Evolutionary conservation across 1,139 yeast genomes (phyloP).

Genomic region (Kodamaea derodonti): DNA sequence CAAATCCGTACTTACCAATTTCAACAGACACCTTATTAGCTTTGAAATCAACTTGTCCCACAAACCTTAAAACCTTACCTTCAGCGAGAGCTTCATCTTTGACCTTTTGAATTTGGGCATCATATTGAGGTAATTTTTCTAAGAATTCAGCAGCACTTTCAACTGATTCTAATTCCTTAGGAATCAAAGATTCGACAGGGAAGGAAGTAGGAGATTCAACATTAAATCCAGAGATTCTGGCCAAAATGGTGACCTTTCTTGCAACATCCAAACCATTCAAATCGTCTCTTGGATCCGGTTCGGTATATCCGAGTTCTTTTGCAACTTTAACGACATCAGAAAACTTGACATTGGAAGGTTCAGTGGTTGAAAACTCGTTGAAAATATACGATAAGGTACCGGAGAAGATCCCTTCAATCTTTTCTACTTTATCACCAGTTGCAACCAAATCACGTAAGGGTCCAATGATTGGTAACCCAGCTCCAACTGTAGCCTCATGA

Average conservation of each 20-base stretch:
- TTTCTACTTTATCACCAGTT: constrained; percentile 89
- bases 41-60: constrained; percentile 82
- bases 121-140: constrained; percentile 77
- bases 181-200: constrained; percentile 92
- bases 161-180: constrained; percentile 75
- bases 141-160: constrained; percentile 73
- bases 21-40: constrained; percentile 74
- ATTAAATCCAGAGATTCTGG: constrained; percentile 83
- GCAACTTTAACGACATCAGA: constrained; percentile 89
- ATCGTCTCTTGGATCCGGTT: constrained; percentile 99
- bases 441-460: constrained; percentile 81
- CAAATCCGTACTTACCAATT: constrained; percentile 74
- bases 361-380: constrained; percentile 80
- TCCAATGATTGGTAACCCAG: constrained; percentile 91
- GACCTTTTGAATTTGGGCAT: constrained; percentile 68
- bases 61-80: constrained; percentile 85
- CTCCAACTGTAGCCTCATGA: constrained; percentile 99
- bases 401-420: constrained; percentile 92
- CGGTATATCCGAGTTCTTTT: constrained; percentile 90
- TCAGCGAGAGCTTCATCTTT: constrained; percentile 80
- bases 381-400: constrained; percentile 96
- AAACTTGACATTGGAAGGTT: constrained; percentile 58
- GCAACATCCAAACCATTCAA: constrained; percentile 97
- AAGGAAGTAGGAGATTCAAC: constrained; percentile 93
- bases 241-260: constrained; percentile 92